Evolutionary conservation across 108 stramenopile genomes (phyloP), one percentile per base, ranked within the genome.

Genomic region (Skeletonema potamos): DNA sequence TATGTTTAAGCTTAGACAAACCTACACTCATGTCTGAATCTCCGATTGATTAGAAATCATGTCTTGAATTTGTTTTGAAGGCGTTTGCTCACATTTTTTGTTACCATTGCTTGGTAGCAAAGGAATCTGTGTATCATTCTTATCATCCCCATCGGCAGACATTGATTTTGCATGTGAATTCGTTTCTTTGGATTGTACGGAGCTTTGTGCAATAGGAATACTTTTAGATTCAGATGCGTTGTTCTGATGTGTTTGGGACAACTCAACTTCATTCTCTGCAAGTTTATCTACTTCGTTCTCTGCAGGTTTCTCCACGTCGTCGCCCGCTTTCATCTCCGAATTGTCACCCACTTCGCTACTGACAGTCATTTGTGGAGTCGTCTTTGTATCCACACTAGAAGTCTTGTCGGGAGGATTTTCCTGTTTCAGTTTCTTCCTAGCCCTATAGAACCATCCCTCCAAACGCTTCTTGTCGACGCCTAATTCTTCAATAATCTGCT

Each of bases 401-500:
- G 27, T 57, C 4, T 22, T 59, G 11, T 59, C 58, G 6, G 32
- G 17, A 17, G 33, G 18, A 20, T 59, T 59, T 11, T 71, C 58
- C n/a, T 51, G 58, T 28, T 71, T 62, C 29, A 54, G 4, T 30
- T 62, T 71, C 70, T 62, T 71, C 29, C 70, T 48, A 8, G 70
- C 46, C 44, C 70, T 33, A 41, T 44, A 71, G 44, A 71, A 71
- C 70, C 70, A 71, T 27, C 70, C 70, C n/a, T 71, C 70, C 33
- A 71, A 48, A 30, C 70, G 70, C 41, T 51, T 62, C 46, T 62
- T 71, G 26, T 71, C 60, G 0, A 71, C 60, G 11, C 70, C 70
- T 27, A 46, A 62, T 28, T 44, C 70, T 27, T 22, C 24, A 6
- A 62, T 44, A 29, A 71, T 71, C 44, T 32, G 44, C 13, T 71